A percentile compares a stretch with the other conserved stretches of the same genome.
Conservation (phyloP, 1,284 basidiomycete species). For the Cryptococcus sp. region DNA sequence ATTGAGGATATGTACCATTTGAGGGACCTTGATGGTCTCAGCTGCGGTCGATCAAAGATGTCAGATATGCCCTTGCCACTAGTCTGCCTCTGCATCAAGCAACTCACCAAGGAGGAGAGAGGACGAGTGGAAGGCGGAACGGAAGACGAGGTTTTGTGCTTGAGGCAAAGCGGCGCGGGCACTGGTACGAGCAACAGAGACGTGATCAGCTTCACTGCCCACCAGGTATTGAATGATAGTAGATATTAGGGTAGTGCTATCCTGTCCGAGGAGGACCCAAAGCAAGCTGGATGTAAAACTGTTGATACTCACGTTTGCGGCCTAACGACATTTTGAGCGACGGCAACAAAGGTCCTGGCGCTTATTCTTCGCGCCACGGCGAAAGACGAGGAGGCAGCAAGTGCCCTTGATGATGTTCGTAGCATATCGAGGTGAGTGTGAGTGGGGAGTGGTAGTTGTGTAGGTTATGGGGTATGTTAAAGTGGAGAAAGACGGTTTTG, state of each 20-base stretch:
- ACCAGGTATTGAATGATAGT: neutral
- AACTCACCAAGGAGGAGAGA: constrained; percentile 39
- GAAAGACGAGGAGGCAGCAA: constrained; percentile 23
- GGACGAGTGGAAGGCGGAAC: constrained; percentile 39
- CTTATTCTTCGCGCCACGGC: constrained; percentile 18
- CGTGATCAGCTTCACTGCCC: neutral
- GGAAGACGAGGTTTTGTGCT: constrained; percentile 15
- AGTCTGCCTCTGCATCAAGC: neutral
- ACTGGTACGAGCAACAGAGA: neutral
- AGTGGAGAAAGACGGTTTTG: neutral
- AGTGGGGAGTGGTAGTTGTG: constrained; percentile 1
- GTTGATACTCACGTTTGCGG: constrained; percentile 15
- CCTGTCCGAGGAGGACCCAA: neutral
- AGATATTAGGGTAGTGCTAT: neutral
- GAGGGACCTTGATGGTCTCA: constrained; percentile 92
- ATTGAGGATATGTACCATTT: constrained; percentile 63
- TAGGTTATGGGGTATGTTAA: neutral
- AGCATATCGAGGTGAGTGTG: constrained; percentile 31
- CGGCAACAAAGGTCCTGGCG: constrained; percentile 9
- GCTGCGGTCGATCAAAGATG: constrained; percentile 16
- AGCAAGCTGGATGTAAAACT: neutral
- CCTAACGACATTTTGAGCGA: constrained; percentile 16
- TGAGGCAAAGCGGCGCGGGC: constrained; percentile 12
- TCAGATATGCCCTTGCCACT: constrained; percentile 1
- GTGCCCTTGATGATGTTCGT: constrained; percentile 34